These are phyloP conservation scores for Yamadazyma nakazawae DNA, from an alignment of 805 yeast species.

Conservation along the genomic window DNA sequence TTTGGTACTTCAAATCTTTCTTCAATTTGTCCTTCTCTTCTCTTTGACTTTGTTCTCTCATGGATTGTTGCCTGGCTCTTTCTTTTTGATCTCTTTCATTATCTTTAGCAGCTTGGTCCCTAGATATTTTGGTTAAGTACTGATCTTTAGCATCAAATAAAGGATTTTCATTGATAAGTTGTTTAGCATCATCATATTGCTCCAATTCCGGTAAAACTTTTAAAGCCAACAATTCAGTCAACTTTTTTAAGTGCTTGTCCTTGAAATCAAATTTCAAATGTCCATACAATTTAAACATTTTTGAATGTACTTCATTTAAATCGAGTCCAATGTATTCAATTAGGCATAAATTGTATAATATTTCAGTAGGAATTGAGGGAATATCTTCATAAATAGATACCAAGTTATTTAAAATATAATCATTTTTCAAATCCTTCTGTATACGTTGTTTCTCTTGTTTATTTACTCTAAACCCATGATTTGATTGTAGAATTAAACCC, in stretches of 20 bases:
- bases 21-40: constrained; percentile 15
- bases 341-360: constrained; percentile 30
- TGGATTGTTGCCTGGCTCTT: constrained; percentile 18
- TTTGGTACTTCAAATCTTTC: constrained; percentile 26
- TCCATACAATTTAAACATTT: constrained; percentile 11
- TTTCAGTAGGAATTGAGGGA: constrained; percentile 27
- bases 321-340: constrained; percentile 27
- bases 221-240: constrained; percentile 32
- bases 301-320: constrained; percentile 8
- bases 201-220: constrained; percentile 33
- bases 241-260: constrained; percentile 15
- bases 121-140: constrained; percentile 9
- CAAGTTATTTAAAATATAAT: constrained; percentile 18
- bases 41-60: constrained; percentile 20
- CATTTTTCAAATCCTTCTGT: constrained; percentile 15
- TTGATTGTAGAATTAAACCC: constrained; percentile 20
- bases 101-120: constrained; percentile 9
- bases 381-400: constrained; percentile 18
- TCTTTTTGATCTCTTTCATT: constrained; percentile 16
- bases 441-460: constrained; percentile 14
- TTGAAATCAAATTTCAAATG: constrained; percentile 7
- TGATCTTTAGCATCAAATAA: constrained; percentile 12
- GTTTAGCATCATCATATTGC: constrained; percentile 24
- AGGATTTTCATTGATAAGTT: constrained; percentile 23
- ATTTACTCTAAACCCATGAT: constrained; percentile 8